phyloP scores from a whole-genome alignment of 257 asterid species.

The Phtheirospermum japonicum region DNA sequence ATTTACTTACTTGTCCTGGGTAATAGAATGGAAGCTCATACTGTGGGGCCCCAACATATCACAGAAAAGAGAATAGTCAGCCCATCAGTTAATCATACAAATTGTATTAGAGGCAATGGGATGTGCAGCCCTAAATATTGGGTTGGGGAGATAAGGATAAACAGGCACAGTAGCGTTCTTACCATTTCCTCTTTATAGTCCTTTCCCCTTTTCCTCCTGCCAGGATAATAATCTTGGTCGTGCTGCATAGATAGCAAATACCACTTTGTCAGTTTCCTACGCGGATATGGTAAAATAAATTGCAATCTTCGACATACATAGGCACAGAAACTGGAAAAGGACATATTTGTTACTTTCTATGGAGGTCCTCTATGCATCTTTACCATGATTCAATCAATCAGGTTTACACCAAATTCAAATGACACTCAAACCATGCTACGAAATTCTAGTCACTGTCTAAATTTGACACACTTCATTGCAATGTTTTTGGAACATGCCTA shows the following conservation, averaged over 20 bases:
- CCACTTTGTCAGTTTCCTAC: conserved; percentile 19
- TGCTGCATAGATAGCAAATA: conserved; percentile 43
- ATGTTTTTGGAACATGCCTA: background rate
- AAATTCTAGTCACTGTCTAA: background rate
- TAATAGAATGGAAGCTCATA: conserved; percentile 93
- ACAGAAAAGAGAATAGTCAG: conserved; percentile 35
- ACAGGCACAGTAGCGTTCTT: conserved; percentile 14
- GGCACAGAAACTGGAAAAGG: conserved; percentile 6
- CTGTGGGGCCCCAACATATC: conserved; percentile 47
- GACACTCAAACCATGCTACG: background rate
- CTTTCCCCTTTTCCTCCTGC: conserved; percentile 94
- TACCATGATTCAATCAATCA: no score
- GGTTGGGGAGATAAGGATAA: background rate
- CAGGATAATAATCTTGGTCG: conserved; percentile 95
- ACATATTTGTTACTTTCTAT: background rate
- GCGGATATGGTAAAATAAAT: background rate
- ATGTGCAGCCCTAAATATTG: background rate
- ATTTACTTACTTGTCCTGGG: conserved; percentile 84
- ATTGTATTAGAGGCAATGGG: background rate
- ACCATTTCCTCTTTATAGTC: conserved; percentile 92
- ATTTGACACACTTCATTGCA: conserved; percentile 4
- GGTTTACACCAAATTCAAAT: conserved; percentile 7
- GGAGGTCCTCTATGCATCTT: conserved; percentile 4
- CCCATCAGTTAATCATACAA: conserved; percentile 12
- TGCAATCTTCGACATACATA: background rate